Evolutionary conservation across 176 grass and related monocot genomes (phyloP).

Genomic region (Echinochloa phyllopogon): DNA sequence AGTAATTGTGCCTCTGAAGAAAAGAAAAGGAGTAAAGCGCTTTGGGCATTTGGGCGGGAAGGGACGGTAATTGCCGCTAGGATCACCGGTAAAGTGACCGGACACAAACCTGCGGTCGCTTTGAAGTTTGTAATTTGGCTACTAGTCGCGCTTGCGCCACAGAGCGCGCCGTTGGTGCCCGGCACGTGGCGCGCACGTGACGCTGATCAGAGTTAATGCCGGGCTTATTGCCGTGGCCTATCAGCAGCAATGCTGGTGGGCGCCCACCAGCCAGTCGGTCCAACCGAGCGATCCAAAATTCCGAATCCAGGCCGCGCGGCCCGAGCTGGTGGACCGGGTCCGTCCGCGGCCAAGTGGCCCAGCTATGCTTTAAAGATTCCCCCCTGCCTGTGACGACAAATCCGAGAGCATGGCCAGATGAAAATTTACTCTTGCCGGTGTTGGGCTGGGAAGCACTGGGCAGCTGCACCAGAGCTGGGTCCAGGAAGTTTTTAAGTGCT

Average conservation of each 20-base stretch:
- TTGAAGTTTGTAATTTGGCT: constrained; percentile 52
- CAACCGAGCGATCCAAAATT: constrained; percentile 10
- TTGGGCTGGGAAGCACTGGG: constrained; percentile 23
- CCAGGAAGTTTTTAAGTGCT: constrained; percentile 39
- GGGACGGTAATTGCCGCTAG: constrained; percentile 19
- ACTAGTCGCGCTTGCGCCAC: constrained; percentile 14
- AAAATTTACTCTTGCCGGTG: constrained; percentile 32
- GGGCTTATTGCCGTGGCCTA: constrained; percentile 20
- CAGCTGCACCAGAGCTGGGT: constrained; percentile 37
- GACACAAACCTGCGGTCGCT: constrained; percentile 14
- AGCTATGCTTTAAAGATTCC: constrained; percentile 43
- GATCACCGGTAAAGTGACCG: constrained; percentile 40
- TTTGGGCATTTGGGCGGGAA: constrained; percentile 42
- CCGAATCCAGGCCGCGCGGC: background rate
- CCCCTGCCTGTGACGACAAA: constrained; percentile 38
- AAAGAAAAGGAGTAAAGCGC: background rate
- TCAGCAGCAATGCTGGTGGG: constrained; percentile 32
- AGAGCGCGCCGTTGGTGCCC: constrained; percentile 13
- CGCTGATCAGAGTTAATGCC: constrained; percentile 37
- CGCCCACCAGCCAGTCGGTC: constrained; percentile 26
- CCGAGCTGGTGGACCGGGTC: background rate
- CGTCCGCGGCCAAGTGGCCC: constrained; percentile 20
- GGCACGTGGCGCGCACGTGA: constrained; percentile 58
- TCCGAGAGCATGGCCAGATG: background rate
- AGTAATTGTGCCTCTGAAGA: too few relatives aligned